Evolutionary conservation across 2,329 filamentous ascomycete genomes (phyloP), one percentile per base, ranked within the genome.

Genomic region (Phialocephala subalpina): DNA sequence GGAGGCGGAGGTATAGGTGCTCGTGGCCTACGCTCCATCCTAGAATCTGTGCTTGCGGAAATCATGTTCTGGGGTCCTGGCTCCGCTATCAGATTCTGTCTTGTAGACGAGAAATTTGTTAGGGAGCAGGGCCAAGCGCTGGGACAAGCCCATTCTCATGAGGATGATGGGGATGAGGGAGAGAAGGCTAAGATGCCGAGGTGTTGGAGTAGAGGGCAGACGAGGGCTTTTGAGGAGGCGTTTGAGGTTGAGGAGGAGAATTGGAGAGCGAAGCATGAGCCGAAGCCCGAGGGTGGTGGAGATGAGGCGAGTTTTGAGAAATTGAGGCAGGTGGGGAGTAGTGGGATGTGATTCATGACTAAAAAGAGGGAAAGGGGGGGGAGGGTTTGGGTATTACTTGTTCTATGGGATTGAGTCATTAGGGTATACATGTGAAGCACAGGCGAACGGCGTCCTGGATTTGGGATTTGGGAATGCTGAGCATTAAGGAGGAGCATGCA

Each of bases 41-140:
- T 95, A 84, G 92, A 95, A 77, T 86, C 89, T 2, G 87, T 95
- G 8, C 81, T 95, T 12, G 89, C 89, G 3, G 92, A 94, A 77
- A 88, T 92, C 36, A 94, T 94, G 86, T 95, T 93, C 75, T 90
- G 94, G 73, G 90, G 90, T 0, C 92, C 92, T 16, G 78, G 78
- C 55, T 75, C 60, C 6, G 83, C 80, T 4, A 90, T 90, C 70
- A 87, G 91, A 25, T 92, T 91, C 71, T 90, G 93, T 1, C 82
- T 94, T 9, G 87, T 94, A 49, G 92, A 90, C 0, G 90, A 93
- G 75, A 85, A 60, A 8, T 76, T 74, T 52, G 73, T 75, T 1
- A 45, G 67, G 1, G 56, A 55, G 0, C 67, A 70, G 16, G 62
- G 56, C 35, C 25, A 53, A 25, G 29, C 67, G 25, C 12, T 33